A percentile compares a stretch with the other conserved stretches of the same genome.
Conservation (phyloP, 805 yeast species). For the Hanseniaspora clermontiae region DNA sequence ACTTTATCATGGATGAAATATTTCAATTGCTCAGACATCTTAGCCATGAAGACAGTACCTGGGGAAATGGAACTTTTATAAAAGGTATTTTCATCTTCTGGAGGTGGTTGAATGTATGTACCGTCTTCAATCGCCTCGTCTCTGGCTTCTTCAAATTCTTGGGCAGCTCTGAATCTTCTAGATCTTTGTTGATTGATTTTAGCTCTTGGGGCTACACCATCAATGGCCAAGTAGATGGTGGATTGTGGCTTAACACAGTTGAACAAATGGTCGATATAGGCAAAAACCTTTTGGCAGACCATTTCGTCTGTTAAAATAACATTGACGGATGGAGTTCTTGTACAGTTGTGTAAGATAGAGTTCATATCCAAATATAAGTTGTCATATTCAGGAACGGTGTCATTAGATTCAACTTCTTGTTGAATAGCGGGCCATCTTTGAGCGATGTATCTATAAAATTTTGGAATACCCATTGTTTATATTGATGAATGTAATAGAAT, state of each 20-base stretch:
- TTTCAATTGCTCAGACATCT: conserved; percentile 64
- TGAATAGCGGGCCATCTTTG: conserved; percentile 98
- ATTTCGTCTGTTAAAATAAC: conserved; percentile 71
- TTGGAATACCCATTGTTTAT: conserved; percentile 71
- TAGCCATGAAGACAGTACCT: conserved; percentile 93
- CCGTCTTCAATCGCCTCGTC: conserved; percentile 65
- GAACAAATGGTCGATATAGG: conserved; percentile 87
- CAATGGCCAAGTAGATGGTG: conserved; percentile 89
- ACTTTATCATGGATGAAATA: conserved; percentile 82
- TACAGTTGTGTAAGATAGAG: conserved; percentile 85
- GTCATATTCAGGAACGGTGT: conserved; percentile 84
- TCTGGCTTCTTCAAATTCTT: conserved; percentile 74
- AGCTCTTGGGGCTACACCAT: conserved; percentile 98
- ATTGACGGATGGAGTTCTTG: conserved; percentile 68
- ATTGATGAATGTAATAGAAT: no score
- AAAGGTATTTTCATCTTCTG: conserved; percentile 48
- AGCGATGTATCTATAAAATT: conserved; percentile 89
- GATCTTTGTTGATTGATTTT: conserved; percentile 97
- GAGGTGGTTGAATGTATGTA: conserved; percentile 54
- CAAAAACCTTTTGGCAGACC: conserved; percentile 83
- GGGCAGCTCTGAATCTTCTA: conserved; percentile 86
- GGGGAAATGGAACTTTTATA: conserved; percentile 92
- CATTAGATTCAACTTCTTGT: conserved; percentile 59
- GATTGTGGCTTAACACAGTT: conserved; percentile 75
- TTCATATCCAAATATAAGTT: conserved; percentile 94